phyloP scores from a whole-genome alignment of 129 eudicot genomes.

The sunflower (Helianthus annuus) region HanXRQr2.0-SUNRISE NC_035441.2:98334763-98335262 shows the following conservation, averaged over 20 bases:
- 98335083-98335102: conserved; percentile 31
- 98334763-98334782: background rate
- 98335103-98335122: conserved; percentile 30
- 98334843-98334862: background rate
- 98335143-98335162: conserved; percentile 6
- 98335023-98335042: background rate
- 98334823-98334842: background rate
- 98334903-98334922: too few relatives aligned
- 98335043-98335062: conserved; percentile 21
- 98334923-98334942: background rate
- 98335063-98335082: conserved; percentile 28
- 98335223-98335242: conserved; percentile 14
- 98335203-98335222: conserved; percentile 12
- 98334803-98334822: background rate
- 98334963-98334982: too few relatives aligned
- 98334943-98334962: background rate
- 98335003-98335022: background rate
- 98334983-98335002: background rate
- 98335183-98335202: conserved; percentile 30
- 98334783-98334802: background rate
- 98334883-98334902: background rate
- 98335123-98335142: conserved; percentile 16
- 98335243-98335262: conserved; percentile 17
- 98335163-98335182: conserved; percentile 28
- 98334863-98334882: conserved; percentile 24